phyloP scores from a whole-genome alignment of 768 basidiomycete species.

The Hygrophorus pudorinus region DNA sequence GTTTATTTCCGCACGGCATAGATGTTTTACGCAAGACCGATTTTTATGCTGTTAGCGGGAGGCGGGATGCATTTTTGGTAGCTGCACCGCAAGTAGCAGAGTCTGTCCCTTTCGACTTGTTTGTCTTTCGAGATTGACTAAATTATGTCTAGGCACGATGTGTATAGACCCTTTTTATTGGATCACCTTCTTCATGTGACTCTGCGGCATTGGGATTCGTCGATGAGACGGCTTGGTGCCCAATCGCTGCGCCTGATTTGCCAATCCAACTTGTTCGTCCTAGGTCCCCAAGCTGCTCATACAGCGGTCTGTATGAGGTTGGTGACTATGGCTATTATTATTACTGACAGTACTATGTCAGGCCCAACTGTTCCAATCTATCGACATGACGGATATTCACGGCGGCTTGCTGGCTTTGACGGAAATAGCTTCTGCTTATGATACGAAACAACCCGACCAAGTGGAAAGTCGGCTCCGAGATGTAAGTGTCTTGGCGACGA shows the following conservation, averaged over 20 bases:
- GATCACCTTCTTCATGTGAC: slow-evolving; percentile 67
- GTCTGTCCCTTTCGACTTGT: slow-evolving; percentile 34
- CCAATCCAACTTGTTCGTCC: slow-evolving; percentile 39
- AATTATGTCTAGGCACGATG: slow-evolving; percentile 48
- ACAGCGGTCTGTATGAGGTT: slow-evolving; percentile 39
- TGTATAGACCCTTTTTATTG: slow-evolving; percentile 62
- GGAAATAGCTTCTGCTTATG: slow-evolving; percentile 60
- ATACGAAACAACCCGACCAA: slow-evolving; percentile 19
- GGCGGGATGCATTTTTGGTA: slow-evolving; percentile 74
- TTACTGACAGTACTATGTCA: slow-evolving; percentile 17
- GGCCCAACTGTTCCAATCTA: slow-evolving; percentile 47
- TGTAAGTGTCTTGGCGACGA: slow-evolving; percentile 24
- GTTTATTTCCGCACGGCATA: slow-evolving; percentile 87
- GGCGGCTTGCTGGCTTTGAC: slow-evolving; percentile 69
- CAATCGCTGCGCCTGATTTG: slow-evolving; percentile 66
- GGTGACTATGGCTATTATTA: neutral
- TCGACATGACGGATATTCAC: slow-evolving; percentile 67
- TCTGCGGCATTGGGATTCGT: slow-evolving; percentile 81
- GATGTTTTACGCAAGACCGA: slow-evolving; percentile 87
- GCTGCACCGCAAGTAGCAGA: slow-evolving; percentile 82
- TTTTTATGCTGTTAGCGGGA: slow-evolving; percentile 86
- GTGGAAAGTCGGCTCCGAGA: slow-evolving; percentile 31
- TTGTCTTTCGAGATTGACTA: neutral
- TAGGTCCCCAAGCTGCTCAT: slow-evolving; percentile 39
- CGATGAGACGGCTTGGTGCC: slow-evolving; percentile 71